Percentiles rank a stretch among this genome's conserved stretches.
Evolutionary conservation across 345 rosid species (phyloP).

Genomic region (Citrus maxima): DNA sequence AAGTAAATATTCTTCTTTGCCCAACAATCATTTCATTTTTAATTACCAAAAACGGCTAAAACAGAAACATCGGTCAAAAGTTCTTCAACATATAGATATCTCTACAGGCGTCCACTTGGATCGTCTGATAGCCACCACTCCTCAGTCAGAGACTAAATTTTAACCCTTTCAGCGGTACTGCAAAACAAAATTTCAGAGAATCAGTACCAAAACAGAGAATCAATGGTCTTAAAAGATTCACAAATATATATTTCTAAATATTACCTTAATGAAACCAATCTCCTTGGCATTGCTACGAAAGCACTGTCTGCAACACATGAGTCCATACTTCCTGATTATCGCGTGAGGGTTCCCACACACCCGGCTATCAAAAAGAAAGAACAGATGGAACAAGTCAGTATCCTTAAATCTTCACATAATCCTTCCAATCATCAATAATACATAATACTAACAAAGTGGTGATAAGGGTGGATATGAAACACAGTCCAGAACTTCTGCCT

Average conservation of each 20-base stretch:
- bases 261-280: conserved; percentile 59
- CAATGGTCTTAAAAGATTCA: neutral
- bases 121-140: neutral
- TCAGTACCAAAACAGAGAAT: neutral
- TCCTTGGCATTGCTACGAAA: conserved; percentile 47
- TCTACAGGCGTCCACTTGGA: neutral
- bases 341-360: conserved; percentile 45
- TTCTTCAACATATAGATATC: neutral
- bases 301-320: conserved; percentile 46
- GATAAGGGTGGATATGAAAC: neutral
- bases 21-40: neutral
- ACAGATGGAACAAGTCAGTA: neutral
- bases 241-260: neutral
- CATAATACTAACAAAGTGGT: neutral
- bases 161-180: conserved; percentile 23
- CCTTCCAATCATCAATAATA: neutral
- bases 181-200: neutral
- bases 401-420: neutral
- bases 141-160: too few relatives aligned
- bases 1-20: neutral
- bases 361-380: conserved; percentile 20
- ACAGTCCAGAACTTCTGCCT: neutral
- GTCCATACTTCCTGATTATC: conserved; percentile 40
- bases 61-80: neutral
- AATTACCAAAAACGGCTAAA: neutral